These are phyloP conservation scores for Aspergillus incahuasiensis DNA, from an alignment of 495 filamentous ascomycete genomes.

Conservation along the genomic window DNA sequence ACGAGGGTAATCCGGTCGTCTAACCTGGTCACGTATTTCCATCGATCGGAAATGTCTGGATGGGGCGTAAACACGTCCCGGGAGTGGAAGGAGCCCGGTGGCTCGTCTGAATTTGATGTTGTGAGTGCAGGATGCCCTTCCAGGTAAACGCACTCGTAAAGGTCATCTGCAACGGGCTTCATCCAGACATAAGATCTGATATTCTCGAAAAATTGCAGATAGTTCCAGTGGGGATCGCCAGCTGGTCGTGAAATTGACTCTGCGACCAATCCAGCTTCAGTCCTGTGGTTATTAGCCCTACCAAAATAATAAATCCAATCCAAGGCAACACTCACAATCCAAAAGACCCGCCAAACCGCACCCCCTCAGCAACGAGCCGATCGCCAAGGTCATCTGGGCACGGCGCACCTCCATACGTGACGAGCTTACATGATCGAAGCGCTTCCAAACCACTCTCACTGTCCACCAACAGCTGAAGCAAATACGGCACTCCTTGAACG, in stretches of 20 bases:
- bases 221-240: constrained; percentile 50
- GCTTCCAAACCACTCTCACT: constrained; percentile 41
- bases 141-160: constrained; percentile 52
- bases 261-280: constrained; percentile 51
- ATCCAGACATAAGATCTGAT: constrained; percentile 44
- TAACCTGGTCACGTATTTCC: constrained; percentile 58
- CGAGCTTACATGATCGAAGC: constrained; percentile 40
- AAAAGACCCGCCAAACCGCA: constrained; percentile 47
- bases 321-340: constrained; percentile 39
- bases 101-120: constrained; percentile 49
- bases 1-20: constrained; percentile 62
- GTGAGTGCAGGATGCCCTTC: constrained; percentile 48
- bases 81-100: constrained; percentile 49
- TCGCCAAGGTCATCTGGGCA: constrained; percentile 58
- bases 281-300: constrained; percentile 30
- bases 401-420: constrained; percentile 49
- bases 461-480: constrained; percentile 51
- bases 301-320: background rate
- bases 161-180: constrained; percentile 38
- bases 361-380: constrained; percentile 41
- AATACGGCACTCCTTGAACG: constrained; percentile 53
- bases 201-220: constrained; percentile 45
- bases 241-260: constrained; percentile 44
- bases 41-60: constrained; percentile 51
- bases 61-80: constrained; percentile 62